Base-by-base conservation (phyloP, 805 yeast genomes). In the Starmerella bombi region DNA sequence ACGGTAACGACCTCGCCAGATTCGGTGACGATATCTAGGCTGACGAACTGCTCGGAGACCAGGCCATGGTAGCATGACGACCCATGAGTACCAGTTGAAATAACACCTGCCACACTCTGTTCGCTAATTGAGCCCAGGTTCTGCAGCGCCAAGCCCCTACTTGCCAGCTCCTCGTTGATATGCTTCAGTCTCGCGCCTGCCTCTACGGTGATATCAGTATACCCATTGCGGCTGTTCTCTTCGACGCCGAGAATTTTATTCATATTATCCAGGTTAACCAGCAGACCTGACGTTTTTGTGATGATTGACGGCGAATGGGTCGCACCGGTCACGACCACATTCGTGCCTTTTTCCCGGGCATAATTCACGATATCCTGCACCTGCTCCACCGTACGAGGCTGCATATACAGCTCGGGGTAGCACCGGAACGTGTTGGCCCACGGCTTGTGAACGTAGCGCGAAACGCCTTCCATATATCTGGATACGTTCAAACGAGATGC, bases 21-120 rank as follows among this genome's bases (percentile, higher is more conserved):
- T 35, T 91, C 82, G 50, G 80, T 75, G 43, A 86, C 74, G 23
- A 88, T 58, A 8, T 81, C 75, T 43, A 88, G 59, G 48, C 76
- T 73, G 3, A 88, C 96, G 46, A 82, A 70, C 59, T 85, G 95
- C 52, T 84, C 88, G 7, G 91, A 74, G 2, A 88, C 80, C 28
- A 86, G 66, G 1, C 97, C 96, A 54, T 91, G 97, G 58, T 71
- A 82, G 32, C 88, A 93, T 8, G 94, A 77, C 0, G 96, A 80
- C 6, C 98, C 98, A 56, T 88, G 98, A 0, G 97, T 85, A 22
- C 97, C 97, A 0, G 97, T 88, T 2, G 94, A 80, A 34, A 91
- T 84, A 49, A 86, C 75, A n/a, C 98, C 98, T 3, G 93, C 97
- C 20, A 85, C 67, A 14, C 93, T 80, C 58, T 88, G 97, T 46